Base-by-base conservation (phyloP, 148 eudicot genomes). In the Rhododendron ovatum region DNA sequence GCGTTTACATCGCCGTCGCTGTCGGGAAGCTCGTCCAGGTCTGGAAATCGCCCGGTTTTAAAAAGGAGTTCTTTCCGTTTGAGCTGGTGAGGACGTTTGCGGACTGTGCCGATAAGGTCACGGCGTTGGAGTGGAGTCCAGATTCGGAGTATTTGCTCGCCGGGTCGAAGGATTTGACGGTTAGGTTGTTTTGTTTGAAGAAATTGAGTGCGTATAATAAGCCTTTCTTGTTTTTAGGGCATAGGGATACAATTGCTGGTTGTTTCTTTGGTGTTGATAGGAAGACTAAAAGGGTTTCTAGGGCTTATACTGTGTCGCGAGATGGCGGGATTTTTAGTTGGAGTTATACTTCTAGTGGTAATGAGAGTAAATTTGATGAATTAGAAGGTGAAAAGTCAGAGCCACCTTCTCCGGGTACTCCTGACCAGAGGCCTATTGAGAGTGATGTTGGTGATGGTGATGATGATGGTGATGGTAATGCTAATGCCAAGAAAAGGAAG, bases 41-140 rank as follows among this genome's bases (percentile, higher is more conserved):
- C 78, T 97, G 99, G 99, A 89, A 96, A 41, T 88, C 95, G 1
- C 99, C 98, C 3, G 99, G 99, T 45, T 97, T 97, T 73, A 88
- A 85, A 24, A 95, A 94, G 88, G 98, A 95, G 67, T 93, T 95
- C 83, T 97, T 95, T 61, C 95, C 98, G 0, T 97, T 97, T 61
- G 98, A 95, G 86, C 84, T 95, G 80, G 86, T 95, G 67, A 89
- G 91, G 71, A 97, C 98, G 1, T 97, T 93, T 77, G 92, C 96
- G n/a, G 94, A 95, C 84, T 95, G 94, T 88, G 92, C 93, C 85
- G 96, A 92, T 87, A 90, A 89, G 73, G 94, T 96, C 43, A 95
- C 93, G 28, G 89, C 94, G 20, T 76, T 97, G 87, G 91, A 92
- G 81, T 97, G 99, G 99, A 93, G 96, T 79, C 91, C 92, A 0